Evolutionary conservation across 2,329 filamentous ascomycete genomes (phyloP).

Genomic region (Gnomoniopsis smithogilvyi): DNA sequence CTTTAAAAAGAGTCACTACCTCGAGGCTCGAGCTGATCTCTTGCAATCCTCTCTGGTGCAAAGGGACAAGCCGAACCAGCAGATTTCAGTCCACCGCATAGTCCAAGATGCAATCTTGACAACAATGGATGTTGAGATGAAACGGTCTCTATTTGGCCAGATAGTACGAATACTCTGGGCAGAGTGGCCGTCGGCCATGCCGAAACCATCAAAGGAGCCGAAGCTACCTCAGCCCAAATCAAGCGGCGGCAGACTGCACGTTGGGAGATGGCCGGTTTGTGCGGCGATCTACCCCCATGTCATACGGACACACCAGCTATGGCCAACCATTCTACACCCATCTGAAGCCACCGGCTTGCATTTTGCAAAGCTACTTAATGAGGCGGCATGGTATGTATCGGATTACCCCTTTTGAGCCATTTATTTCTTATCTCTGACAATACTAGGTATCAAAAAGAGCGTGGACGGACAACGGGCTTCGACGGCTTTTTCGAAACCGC

Average conservation of each 20-base stretch:
- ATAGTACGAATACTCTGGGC: not conserved
- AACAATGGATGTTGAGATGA: not conserved
- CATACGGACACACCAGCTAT: not conserved
- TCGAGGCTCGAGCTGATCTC: not conserved
- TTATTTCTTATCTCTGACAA: not conserved
- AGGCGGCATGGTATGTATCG: not conserved
- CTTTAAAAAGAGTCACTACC: not conserved
- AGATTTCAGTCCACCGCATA: not conserved
- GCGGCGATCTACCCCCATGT: not conserved
- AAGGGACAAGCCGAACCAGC: not conserved
- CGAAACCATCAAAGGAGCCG: not conserved
- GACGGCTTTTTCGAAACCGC: not conserved
- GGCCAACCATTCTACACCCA: not conserved
- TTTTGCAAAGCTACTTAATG: not conserved
- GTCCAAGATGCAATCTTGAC: not conserved
- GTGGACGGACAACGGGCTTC: not conserved
- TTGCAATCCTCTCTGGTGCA: not conserved
- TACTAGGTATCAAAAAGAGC: not conserved
- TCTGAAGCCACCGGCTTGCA: not conserved
- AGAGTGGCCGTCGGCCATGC: not conserved
- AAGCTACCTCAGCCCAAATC: not conserved
- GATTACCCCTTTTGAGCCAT: not conserved
- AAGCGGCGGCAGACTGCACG: not conserved
- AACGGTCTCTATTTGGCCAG: not conserved
- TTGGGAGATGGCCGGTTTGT: not conserved